Percentiles rank a stretch among this genome's conserved stretches.
These are phyloP conservation scores for Cercospora nicotianae DNA, from an alignment of 2,329 filamentous ascomycete genomes.

Conservation along the genomic window DNA sequence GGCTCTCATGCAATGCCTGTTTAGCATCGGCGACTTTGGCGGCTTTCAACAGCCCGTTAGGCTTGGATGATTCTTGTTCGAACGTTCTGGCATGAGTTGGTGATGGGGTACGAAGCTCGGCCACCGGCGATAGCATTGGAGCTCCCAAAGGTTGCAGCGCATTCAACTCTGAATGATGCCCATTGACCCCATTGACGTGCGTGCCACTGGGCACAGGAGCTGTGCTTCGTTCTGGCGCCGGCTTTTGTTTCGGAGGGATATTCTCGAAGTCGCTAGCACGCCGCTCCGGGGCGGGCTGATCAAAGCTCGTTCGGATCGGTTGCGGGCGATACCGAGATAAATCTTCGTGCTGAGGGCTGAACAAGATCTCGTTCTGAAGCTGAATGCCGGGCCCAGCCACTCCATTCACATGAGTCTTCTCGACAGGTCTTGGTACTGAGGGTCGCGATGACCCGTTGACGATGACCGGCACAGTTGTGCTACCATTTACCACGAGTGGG, in stretches of 20 bases:
- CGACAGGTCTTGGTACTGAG: slow-evolving; percentile 20
- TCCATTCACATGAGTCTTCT: slow-evolving; percentile 20
- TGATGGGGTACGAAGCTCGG: slow-evolving; percentile 70
- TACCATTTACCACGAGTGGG: slow-evolving; percentile 20
- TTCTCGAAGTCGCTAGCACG: slow-evolving; percentile 8
- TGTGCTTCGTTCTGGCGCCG: slow-evolving; percentile 23
- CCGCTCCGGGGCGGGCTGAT: not conserved
- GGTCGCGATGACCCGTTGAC: slow-evolving; percentile 43
- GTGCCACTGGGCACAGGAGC: slow-evolving; percentile 32
- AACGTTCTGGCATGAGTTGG: slow-evolving; percentile 61
- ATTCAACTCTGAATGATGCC: slow-evolving; percentile 22
- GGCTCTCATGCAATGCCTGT: slow-evolving; percentile 29
- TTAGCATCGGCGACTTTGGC: slow-evolving; percentile 36
- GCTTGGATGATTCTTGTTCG: slow-evolving; percentile 41
- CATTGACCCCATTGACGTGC: slow-evolving; percentile 23
- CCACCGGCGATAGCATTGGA: slow-evolving; percentile 67
- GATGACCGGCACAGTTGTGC: slow-evolving; percentile 41
- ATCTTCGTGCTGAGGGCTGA: slow-evolving; percentile 15
- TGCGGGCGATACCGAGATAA: slow-evolving; percentile 11
- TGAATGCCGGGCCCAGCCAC: slow-evolving; percentile 15
- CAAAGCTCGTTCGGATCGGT: slow-evolving; percentile 14
- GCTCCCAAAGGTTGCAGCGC: slow-evolving; percentile 20
- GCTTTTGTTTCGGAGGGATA: slow-evolving; percentile 22
- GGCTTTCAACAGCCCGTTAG: slow-evolving; percentile 32
- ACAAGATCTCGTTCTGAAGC: slow-evolving; percentile 17